phyloP scores from a whole-genome alignment of 2,329 filamentous ascomycete genomes.

The Fusarium begoniae region DNA sequence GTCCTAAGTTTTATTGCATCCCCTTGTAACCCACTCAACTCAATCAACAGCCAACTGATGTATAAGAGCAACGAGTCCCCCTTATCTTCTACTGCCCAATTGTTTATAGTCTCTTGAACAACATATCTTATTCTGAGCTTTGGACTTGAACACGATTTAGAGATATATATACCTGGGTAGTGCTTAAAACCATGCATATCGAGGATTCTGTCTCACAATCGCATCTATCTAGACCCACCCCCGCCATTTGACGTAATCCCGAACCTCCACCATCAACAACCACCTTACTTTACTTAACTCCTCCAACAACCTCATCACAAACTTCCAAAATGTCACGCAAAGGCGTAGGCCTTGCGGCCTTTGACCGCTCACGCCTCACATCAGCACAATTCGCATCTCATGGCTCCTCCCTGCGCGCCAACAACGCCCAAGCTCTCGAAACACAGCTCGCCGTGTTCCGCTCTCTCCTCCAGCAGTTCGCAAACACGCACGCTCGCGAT shows the following conservation, averaged over 20 bases:
- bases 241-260: constrained; percentile 36
- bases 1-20: too few species aligned
- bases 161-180: too few species aligned
- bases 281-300: not conserved
- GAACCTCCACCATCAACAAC: not conserved
- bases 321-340: constrained; percentile 69
- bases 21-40: not conserved
- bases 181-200: not conserved
- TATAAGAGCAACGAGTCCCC: not conserved
- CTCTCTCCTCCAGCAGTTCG: constrained; percentile 93
- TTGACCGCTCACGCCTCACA: constrained; percentile 84
- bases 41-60: not conserved
- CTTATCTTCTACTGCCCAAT: not conserved
- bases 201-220: not conserved
- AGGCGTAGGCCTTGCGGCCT: constrained; percentile 90
- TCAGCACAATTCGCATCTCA: constrained; percentile 91
- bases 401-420: constrained; percentile 84
- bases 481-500: constrained; percentile 91
- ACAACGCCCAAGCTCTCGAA: constrained; percentile 85
- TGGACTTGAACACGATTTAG: not conserved
- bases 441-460: constrained; percentile 97
- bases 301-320: not conserved
- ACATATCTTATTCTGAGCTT: not conserved
- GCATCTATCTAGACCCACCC: constrained; percentile 5
- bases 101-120: not conserved